A percentile compares a stretch with the other conserved stretches of the same genome.
These are phyloP conservation scores for Acanthamoeba castellanii DNA, from an alignment of 208 protist species.

Conservation along the genomic window DNA sequence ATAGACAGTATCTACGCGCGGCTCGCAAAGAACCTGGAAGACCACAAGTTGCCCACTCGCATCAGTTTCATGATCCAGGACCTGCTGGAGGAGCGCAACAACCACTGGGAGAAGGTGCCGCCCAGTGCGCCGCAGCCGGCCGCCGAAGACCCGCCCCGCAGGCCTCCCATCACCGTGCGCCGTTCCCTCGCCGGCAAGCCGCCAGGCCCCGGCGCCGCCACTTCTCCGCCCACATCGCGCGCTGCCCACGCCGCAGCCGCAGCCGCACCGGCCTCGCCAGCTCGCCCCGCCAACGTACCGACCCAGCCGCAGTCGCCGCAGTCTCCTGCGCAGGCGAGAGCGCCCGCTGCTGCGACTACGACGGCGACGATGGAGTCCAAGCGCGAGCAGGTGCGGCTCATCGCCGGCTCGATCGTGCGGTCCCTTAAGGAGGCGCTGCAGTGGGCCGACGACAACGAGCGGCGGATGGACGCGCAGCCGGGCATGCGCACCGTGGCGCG, in stretches of 20 bases:
- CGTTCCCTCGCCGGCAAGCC: neutral
- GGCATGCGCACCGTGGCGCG: neutral
- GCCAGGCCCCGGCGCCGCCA: neutral
- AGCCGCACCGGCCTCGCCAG: neutral
- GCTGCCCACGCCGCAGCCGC: neutral
- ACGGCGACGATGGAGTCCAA: neutral
- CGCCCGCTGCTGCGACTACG: neutral
- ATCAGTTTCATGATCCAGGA: neutral
- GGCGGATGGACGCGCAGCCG: neutral
- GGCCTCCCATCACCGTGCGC: too few relatives aligned
- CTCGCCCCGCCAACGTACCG: neutral
- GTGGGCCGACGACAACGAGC: neutral
- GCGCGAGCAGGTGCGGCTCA: neutral
- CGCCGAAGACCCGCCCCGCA: neutral
- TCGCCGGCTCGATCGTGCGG: neutral
- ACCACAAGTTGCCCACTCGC: neutral
- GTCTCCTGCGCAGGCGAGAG: neutral
- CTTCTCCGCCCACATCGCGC: neutral
- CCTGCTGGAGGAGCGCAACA: neutral
- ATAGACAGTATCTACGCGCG: neutral
- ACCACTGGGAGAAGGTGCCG: neutral
- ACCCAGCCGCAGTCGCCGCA: neutral
- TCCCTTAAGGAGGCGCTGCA: neutral
- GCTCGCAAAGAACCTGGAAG: neutral
- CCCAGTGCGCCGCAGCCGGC: neutral